These are phyloP conservation scores for Misopates orontium DNA, from an alignment of 257 asterid species.

Conservation along the genomic window DNA sequence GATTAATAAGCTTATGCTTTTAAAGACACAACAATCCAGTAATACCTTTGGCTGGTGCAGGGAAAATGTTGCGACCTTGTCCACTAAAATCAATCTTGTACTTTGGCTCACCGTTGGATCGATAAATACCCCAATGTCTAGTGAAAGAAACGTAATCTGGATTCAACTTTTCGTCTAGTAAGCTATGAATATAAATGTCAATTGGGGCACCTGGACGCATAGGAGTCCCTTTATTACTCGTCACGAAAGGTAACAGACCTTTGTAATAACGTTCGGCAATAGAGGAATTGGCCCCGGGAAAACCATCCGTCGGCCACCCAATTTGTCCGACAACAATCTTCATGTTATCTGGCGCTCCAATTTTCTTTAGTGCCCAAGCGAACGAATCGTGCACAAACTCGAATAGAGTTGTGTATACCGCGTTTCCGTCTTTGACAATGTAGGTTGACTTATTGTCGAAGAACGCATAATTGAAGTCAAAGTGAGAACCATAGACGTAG, in stretches of 20 bases:
- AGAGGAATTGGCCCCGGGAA: slow-evolving; percentile 18
- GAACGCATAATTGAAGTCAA: slow-evolving; percentile 35
- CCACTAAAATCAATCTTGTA: slow-evolving; percentile 50
- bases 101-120: slow-evolving; percentile 48
- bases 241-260: slow-evolving; percentile 26
- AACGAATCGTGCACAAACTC: slow-evolving; percentile 37
- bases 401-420: slow-evolving; percentile 33
- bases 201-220: slow-evolving; percentile 35
- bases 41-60: slow-evolving; percentile 28
- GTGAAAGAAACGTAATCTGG: neutral
- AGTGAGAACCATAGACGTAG: accelerated
- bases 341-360: slow-evolving; percentile 13
- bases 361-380: slow-evolving; percentile 38
- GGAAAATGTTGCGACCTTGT: slow-evolving; percentile 39
- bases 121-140: slow-evolving; percentile 53
- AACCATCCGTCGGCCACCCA: slow-evolving; percentile 63
- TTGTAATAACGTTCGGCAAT: slow-evolving; percentile 39
- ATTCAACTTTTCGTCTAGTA: slow-evolving; percentile 36
- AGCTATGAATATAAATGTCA: slow-evolving; percentile 27
- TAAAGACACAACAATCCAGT: too few species aligned
- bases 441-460: slow-evolving; percentile 18
- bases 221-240: slow-evolving; percentile 43
- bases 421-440: slow-evolving; percentile 3
- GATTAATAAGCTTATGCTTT: too few species aligned
- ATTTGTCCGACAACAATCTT: slow-evolving; percentile 24